Conservation (phyloP, 345 rosid genomes). For the Odontarrhena argentea region DNA sequence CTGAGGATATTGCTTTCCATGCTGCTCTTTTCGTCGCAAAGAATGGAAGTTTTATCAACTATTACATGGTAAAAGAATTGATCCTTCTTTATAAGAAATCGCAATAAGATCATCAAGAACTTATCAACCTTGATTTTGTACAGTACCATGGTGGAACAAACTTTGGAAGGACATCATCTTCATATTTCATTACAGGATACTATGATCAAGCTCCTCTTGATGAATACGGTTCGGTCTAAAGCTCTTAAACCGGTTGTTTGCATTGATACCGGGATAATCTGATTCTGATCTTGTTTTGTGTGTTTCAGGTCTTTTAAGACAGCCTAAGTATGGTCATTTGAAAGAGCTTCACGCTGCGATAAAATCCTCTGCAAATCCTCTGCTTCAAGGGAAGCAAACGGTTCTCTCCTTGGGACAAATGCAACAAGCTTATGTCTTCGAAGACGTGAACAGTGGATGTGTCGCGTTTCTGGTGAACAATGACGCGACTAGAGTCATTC, state of each 20-base stretch:
- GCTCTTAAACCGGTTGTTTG: not conserved
- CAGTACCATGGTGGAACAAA: slow-evolving; percentile 98
- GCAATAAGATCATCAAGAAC: slow-evolving; percentile 1
- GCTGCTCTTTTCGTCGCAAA: slow-evolving; percentile 74
- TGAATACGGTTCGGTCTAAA: slow-evolving; percentile 67
- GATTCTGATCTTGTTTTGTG: not conserved
- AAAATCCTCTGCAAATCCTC: slow-evolving; percentile 50
- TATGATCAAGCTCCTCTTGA: slow-evolving; percentile 93
- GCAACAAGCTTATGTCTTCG: slow-evolving; percentile 82
- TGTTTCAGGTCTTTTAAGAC: slow-evolving; percentile 63
- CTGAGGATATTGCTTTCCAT: slow-evolving; percentile 83
- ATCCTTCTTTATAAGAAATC: not conserved
- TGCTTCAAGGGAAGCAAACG: slow-evolving; percentile 58
- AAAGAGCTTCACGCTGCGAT: slow-evolving; percentile 72
- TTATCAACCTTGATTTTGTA: slow-evolving; percentile 1
- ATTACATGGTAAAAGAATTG: slow-evolving; percentile 71
- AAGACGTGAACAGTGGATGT: slow-evolving; percentile 59
- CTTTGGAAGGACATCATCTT: slow-evolving; percentile 80
- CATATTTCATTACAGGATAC: slow-evolving; percentile 66
- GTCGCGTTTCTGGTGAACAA: slow-evolving; percentile 80
- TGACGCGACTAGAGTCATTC: slow-evolving; percentile 36
- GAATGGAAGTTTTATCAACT: slow-evolving; percentile 80
- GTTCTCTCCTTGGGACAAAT: slow-evolving; percentile 59
- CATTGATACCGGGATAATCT: not conserved
- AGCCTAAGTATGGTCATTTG: slow-evolving; percentile 89